Evolutionary conservation across 768 basidiomycete species (phyloP), one percentile per base, ranked within the genome.

Genomic region (Leucosporidium scottii): DNA sequence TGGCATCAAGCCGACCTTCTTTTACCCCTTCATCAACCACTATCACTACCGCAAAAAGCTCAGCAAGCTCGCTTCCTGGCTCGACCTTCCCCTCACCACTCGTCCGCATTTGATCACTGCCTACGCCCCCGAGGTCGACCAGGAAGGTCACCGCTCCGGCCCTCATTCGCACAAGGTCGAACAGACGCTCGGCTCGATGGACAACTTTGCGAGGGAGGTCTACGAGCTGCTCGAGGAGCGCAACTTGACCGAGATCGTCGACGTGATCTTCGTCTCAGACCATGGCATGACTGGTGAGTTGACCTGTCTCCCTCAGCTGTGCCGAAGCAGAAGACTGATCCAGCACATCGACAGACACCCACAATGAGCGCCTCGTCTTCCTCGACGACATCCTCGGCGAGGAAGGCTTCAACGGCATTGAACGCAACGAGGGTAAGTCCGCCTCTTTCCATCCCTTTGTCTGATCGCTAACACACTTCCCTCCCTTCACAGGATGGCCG

Each of bases 331-430:
- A n/a, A 39, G 6, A 49, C 30, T 36, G 65, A 91, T 76, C 88
- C 91, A 73, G 91, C 90, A n/a, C 93, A 91, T 89, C 87, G 8
- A 9, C 85, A 1, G 89, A 90, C 76, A 94, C 91, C n/a, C 85
- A 85, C 68, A 83, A 88, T 69, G 85, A 86, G 0, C 84, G 87
- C 59, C 82, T 84, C 58, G 79, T 93, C 44, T 90, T 87, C 77
- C 81, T 96, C 62, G 91, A 96, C 76, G 87, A 90, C 72, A 84
- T 91, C 65, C 79, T 91, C 47, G 89, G 87, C 2, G 78, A 82
- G 48, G 84, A 85, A 4, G 88, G 86, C 4, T 81, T 85, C 59
- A 75, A 78, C 8, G 78, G 78, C 21, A 86, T 91, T 54, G 83
- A 85, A 64, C 89, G 91, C 74, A 82, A 85, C 70, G 92, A 94